These are phyloP conservation scores for Sporothrix mexicana DNA, from an alignment of 2,329 filamentous ascomycete species.

Conservation along the genomic window DNA sequence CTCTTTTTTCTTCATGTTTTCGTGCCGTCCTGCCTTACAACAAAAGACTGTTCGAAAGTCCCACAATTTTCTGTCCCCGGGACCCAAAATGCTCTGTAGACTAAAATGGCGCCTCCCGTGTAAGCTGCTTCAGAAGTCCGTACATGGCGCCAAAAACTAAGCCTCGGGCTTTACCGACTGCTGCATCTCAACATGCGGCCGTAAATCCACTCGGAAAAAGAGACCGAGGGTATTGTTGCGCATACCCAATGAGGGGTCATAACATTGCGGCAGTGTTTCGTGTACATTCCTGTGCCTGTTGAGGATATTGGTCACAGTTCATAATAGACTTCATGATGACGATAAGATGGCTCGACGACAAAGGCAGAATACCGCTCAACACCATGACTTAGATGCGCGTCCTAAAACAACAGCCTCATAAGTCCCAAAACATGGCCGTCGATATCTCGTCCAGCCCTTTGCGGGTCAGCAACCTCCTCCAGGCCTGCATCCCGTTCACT, in stretches of 20 bases:
- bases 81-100: neutral
- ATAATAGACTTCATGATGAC: too few species aligned
- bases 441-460: conserved; percentile 39
- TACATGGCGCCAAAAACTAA: neutral
- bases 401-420: neutral
- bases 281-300: too few species aligned
- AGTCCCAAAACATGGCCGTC: neutral
- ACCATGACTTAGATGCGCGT: neutral
- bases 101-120: neutral
- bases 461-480: conserved; percentile 53
- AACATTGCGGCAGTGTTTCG: too few species aligned
- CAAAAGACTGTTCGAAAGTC: neutral
- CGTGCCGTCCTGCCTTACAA: too few species aligned
- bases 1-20: neutral
- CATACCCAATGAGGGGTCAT: too few species aligned
- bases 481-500: conserved; percentile 82
- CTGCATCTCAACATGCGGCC: too few species aligned
- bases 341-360: too few species aligned
- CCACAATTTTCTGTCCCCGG: conserved; percentile 2
- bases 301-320: too few species aligned
- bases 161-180: neutral
- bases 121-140: neutral
- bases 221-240: neutral
- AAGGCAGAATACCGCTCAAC: neutral
- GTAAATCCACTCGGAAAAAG: neutral